Conservation (phyloP, 768 basidiomycete genomes). For the Hericium coralloides region DNA sequence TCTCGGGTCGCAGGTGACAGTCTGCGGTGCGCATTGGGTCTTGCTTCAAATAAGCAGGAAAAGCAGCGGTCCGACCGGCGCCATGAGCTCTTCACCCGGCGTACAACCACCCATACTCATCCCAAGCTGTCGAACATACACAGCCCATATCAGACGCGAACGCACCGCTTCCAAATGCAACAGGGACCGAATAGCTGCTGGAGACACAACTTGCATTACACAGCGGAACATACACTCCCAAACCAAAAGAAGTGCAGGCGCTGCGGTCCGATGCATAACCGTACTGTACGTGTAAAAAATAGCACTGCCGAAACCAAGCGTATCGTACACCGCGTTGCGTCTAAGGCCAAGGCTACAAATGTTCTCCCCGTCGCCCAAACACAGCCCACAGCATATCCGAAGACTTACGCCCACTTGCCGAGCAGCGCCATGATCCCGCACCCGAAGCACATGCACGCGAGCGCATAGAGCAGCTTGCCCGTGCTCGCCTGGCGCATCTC, state of each 20-base stretch:
- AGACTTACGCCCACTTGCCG: conserved; percentile 77
- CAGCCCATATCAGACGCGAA: no score
- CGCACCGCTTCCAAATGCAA: no score
- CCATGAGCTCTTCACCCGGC: no score
- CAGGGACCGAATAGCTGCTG: no score
- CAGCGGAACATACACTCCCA: background rate
- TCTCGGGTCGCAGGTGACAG: no score
- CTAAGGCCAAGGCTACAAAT: background rate
- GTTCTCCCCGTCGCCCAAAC: background rate
- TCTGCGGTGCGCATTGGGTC: no score
- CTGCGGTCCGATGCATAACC: background rate
- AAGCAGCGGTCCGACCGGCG: no score
- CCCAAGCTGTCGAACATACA: no score
- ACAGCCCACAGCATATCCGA: background rate
- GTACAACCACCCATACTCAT: no score
- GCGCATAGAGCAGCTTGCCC: conserved; percentile 57
- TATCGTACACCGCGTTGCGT: background rate
- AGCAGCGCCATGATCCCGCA: conserved; percentile 86
- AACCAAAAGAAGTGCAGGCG: background rate
- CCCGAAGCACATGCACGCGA: conserved; percentile 74
- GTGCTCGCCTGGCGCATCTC: conserved; percentile 72
- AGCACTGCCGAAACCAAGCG: no score
- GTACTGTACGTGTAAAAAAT: background rate
- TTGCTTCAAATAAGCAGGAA: no score
- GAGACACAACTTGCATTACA: no score